A percentile compares a stretch with the other conserved stretches of the same genome.
These are phyloP conservation scores for Aspergillus sp. DNA, from an alignment of 2,329 filamentous ascomycete genomes.

Conservation along the genomic window DNA sequence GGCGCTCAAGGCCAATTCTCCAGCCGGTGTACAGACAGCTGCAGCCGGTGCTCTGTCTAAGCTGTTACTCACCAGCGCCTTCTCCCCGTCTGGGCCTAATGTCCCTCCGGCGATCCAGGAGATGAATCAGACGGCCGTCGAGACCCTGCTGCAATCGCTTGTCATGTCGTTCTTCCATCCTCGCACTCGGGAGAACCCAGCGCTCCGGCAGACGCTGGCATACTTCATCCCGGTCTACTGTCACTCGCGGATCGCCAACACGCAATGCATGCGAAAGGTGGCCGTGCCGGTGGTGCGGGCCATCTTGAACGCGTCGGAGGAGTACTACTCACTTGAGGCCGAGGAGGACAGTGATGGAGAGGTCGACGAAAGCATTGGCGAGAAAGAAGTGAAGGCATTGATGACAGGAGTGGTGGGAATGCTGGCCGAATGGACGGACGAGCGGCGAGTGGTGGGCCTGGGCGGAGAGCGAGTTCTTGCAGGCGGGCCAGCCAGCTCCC, in stretches of 20 bases:
- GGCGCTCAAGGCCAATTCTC: constrained; percentile 62
- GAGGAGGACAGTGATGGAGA: constrained; percentile 67
- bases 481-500: constrained; percentile 44
- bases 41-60: constrained; percentile 78
- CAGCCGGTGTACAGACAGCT: constrained; percentile 66
- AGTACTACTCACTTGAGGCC: constrained; percentile 60
- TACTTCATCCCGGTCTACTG: constrained; percentile 95
- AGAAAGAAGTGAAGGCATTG: constrained; percentile 44
- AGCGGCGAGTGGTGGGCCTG: constrained; percentile 63
- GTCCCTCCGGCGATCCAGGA: constrained; percentile 43
- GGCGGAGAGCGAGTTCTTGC: constrained; percentile 39
- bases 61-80: constrained; percentile 68
- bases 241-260: constrained; percentile 74
- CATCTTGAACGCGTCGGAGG: constrained; percentile 49
- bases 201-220: constrained; percentile 73
- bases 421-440: constrained; percentile 91
- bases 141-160: constrained; percentile 70
- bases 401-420: constrained; percentile 66
- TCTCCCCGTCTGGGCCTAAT: constrained; percentile 43
- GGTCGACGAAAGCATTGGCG: constrained; percentile 67
- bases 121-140: constrained; percentile 49
- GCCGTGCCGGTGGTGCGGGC: constrained; percentile 66
- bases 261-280: constrained; percentile 67
- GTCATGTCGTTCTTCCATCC: constrained; percentile 86
- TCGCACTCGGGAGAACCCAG: constrained; percentile 67